Conservation (phyloP, 2,329 filamentous ascomycete genomes). For the Monilinia fructigena region DNA sequence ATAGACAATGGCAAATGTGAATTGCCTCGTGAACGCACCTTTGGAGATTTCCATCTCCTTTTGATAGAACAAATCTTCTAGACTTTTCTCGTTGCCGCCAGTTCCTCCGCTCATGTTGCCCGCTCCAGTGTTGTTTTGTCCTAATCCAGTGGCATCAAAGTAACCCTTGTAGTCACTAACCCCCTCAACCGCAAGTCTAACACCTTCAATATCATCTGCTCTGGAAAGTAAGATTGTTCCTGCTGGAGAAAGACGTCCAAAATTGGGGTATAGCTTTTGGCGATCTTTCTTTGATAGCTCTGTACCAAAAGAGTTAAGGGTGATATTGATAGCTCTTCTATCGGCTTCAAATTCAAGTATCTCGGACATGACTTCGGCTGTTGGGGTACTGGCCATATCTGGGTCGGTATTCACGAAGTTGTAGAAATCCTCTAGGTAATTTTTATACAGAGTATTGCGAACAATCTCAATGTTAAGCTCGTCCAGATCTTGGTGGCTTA, state of each 20-base stretch:
- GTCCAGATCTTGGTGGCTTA: slow-evolving; percentile 94
- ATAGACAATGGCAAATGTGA: slow-evolving; percentile 92
- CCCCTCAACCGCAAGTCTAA: slow-evolving; percentile 88
- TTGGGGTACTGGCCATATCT: slow-evolving; percentile 84
- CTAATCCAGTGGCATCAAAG: slow-evolving; percentile 86
- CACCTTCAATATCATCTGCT: slow-evolving; percentile 92
- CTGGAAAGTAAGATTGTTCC: slow-evolving; percentile 92
- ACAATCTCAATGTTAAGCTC: slow-evolving; percentile 99
- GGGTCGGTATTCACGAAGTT: slow-evolving; percentile 87
- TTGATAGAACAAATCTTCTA: slow-evolving; percentile 98
- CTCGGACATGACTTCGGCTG: slow-evolving; percentile 91
- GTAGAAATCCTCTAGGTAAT: slow-evolving; percentile 98
- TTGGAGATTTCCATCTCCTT: slow-evolving; percentile 99
- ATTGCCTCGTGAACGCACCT: slow-evolving; percentile 90
- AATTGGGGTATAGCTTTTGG: slow-evolving; percentile 92
- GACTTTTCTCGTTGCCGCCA: slow-evolving; percentile 78
- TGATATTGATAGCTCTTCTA: slow-evolving; percentile 96
- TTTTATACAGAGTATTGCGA: slow-evolving; percentile 98
- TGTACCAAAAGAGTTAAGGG: slow-evolving; percentile 96
- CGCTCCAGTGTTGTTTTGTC: slow-evolving; percentile 67
- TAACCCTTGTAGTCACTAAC: slow-evolving; percentile 92
- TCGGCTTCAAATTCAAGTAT: slow-evolving; percentile 97
- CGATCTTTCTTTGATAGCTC: slow-evolving; percentile 91
- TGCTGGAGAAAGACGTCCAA: slow-evolving; percentile 89
- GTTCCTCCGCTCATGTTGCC: slow-evolving; percentile 82